Evolutionary conservation across 192 early-diverging fungal species (phyloP), one percentile per base, ranked within the genome.

Genomic region (Entomortierella parvispora): DNA sequence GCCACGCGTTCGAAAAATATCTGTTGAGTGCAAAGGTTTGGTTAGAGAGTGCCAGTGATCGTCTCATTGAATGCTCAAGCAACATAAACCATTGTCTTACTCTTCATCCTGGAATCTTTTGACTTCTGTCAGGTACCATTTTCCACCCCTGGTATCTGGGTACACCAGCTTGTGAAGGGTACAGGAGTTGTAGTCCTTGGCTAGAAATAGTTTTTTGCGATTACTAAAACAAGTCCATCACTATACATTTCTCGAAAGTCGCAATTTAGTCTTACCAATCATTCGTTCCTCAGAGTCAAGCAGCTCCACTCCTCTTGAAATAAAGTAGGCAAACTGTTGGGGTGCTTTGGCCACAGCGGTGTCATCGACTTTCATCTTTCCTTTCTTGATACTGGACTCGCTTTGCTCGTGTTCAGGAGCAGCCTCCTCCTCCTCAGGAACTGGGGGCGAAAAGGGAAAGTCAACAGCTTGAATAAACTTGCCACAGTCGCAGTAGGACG

Each of bases 401-500:
- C 62, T 71, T 18, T 28, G 34, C 15, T 80, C 81, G 43, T 80
- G 70, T 14, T 62, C 58, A 26, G 48, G 56, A 18, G 72, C 57
- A 22, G 77, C 55, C 25, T 29, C 61, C 17, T 29, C 61, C 17
- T 82, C 81, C 22, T 87, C 82, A 22, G 80, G 68, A 45, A 61
- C 71, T 8, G 59, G 79, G 22, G 65, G 85, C 42, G 72, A 34
- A 40, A 80, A 65, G 46, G 81, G 81, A 29, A 68, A 77, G 58
- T 95, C 94, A 11, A 93, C 66, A 57, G 82, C 87, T 53, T 89
- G 80, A 46, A 97, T 91, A 62, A 97, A 93, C 81, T 95, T 96
- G 49, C 88, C 94, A 65, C 93, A 97, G 76, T 97, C 96, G 82
- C 96, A 98, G 80, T 97, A 98, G 50, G 91, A 96, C 7, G 94